phyloP scores from a whole-genome alignment of 1,139 yeast species.

The Candida glucosophila region DNA sequence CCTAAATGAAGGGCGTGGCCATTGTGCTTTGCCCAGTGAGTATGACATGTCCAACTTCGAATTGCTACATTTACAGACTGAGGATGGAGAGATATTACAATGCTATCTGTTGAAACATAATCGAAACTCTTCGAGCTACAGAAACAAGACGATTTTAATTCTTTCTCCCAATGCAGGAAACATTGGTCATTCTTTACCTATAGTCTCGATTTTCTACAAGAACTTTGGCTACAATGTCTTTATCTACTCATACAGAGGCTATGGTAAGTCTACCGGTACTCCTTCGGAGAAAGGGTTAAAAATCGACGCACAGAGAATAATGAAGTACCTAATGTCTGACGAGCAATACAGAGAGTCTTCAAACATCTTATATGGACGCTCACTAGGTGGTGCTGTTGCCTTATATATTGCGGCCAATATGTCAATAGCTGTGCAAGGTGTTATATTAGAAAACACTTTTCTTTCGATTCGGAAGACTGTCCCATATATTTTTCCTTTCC shows the following conservation, averaged over 20 bases:
- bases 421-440: slow-evolving; percentile 43
- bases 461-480: slow-evolving; percentile 69
- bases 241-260: slow-evolving; percentile 85
- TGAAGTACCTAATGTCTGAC: slow-evolving; percentile 45
- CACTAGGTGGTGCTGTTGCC: slow-evolving; percentile 94
- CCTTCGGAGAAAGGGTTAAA: slow-evolving; percentile 79
- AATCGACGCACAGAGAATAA: slow-evolving; percentile 68
- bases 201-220: slow-evolving; percentile 62
- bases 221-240: slow-evolving; percentile 70
- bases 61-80: slow-evolving; percentile 49
- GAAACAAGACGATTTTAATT: slow-evolving; percentile 64
- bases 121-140: slow-evolving; percentile 26
- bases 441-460: slow-evolving; percentile 83
- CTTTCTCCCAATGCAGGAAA: slow-evolving; percentile 95
- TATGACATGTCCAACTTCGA: slow-evolving; percentile 62
- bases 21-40: slow-evolving; percentile 72
- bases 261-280: slow-evolving; percentile 75
- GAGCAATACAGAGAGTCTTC: slow-evolving; percentile 44
- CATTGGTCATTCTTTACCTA: slow-evolving; percentile 86
- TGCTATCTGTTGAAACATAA: slow-evolving; percentile 44
- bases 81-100: slow-evolving; percentile 50
- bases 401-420: slow-evolving; percentile 64
- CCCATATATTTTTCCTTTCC: slow-evolving; percentile 71
- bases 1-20: slow-evolving; percentile 67
- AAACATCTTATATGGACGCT: slow-evolving; percentile 74